These are phyloP conservation scores for Solanum hybrid DNA, from an alignment of 305 asterid species.

Conservation along the genomic window DNA sequence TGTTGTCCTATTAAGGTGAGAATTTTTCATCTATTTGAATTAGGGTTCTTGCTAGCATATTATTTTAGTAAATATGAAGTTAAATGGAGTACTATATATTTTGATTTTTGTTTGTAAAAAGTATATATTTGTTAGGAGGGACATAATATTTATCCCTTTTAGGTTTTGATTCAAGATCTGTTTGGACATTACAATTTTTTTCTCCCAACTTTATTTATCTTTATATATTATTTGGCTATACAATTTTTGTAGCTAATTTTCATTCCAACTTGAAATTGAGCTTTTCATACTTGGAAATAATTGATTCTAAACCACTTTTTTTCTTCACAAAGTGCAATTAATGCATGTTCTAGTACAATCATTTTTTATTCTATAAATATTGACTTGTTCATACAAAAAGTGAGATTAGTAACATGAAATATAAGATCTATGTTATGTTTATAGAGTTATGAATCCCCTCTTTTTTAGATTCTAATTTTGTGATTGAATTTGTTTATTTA, in stretches of 20 bases:
- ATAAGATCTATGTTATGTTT: neutral
- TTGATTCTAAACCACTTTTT: neutral
- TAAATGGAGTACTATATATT: neutral
- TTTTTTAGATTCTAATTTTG: neutral
- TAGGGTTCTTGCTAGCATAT: conserved; percentile 38
- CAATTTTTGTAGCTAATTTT: neutral
- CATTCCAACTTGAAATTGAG: neutral
- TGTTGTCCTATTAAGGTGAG: neutral
- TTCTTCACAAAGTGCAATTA: neutral
- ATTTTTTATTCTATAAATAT: neutral
- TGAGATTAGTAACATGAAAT: neutral
- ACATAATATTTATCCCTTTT: neutral
- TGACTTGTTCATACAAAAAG: neutral
- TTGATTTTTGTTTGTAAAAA: neutral
- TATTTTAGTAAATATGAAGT: neutral
- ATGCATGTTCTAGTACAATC: neutral
- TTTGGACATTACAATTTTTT: neutral
- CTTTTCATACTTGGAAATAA: neutral
- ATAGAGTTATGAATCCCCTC: neutral
- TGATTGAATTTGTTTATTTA: neutral
- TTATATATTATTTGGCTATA: neutral
- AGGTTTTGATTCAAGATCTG: neutral
- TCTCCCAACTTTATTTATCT: neutral
- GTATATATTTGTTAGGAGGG: neutral
- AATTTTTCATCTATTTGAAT: conserved; percentile 15